A percentile compares a stretch with the other conserved stretches of the same genome.
Conservation (phyloP, 1,284 basidiomycete genomes). For the Naganishia sp. region DNA sequence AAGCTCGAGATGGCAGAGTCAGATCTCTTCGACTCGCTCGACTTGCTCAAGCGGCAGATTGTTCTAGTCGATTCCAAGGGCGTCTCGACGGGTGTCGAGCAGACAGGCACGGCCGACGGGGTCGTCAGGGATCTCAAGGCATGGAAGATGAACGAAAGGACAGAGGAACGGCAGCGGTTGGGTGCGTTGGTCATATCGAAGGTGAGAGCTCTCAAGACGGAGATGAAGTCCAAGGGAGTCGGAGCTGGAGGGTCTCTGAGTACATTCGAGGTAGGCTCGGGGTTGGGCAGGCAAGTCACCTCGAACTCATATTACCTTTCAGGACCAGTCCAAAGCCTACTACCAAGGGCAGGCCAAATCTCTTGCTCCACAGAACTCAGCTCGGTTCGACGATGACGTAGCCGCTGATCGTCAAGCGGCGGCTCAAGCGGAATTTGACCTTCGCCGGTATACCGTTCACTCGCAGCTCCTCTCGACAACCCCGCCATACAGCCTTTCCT, state of each 20-base stretch:
- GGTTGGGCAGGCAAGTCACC: constrained; percentile 19
- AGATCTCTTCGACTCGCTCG: constrained; percentile 44
- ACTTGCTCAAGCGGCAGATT: constrained; percentile 47
- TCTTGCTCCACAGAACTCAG: constrained; percentile 38
- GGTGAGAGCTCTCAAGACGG: constrained; percentile 44
- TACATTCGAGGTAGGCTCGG: constrained; percentile 45
- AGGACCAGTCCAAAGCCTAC: constrained; percentile 49
- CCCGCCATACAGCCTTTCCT: constrained; percentile 49
- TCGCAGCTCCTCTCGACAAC: constrained; percentile 51
- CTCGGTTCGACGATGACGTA: background rate
- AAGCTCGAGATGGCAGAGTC: constrained; percentile 51
- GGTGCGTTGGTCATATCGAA: constrained; percentile 45
- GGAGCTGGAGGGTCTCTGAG: constrained; percentile 45
- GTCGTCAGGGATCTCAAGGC: constrained; percentile 22
- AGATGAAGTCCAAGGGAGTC: constrained; percentile 49
- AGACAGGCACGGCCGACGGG: background rate
- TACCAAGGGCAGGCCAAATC: constrained; percentile 48
- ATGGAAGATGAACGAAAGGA: constrained; percentile 40
- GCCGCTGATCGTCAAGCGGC: constrained; percentile 3
- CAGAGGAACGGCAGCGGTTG: constrained; percentile 44
- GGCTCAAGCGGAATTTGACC: constrained; percentile 46
- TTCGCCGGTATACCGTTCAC: constrained; percentile 49
- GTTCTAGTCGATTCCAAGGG: constrained; percentile 44
- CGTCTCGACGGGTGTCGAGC: constrained; percentile 26
- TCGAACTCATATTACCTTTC: background rate